These are phyloP conservation scores for Ceratobasidium sp. DNA, from an alignment of 1,284 basidiomycete genomes.

Conservation along the genomic window DNA sequence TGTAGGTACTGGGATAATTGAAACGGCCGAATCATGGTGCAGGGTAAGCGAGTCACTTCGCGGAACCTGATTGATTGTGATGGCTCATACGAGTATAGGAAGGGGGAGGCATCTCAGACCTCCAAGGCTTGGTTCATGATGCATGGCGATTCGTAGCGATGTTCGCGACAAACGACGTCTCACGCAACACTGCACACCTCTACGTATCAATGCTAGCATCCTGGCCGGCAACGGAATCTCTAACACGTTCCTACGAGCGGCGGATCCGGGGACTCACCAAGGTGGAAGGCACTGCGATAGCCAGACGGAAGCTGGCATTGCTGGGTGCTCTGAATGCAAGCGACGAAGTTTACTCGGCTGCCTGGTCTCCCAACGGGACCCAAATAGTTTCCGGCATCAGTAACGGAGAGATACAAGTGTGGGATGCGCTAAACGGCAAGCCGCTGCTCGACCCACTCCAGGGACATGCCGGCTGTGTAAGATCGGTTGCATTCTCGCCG, in stretches of 20 bases:
- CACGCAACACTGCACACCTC: neutral
- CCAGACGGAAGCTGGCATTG: too few species aligned
- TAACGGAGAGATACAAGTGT: neutral
- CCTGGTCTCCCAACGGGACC: neutral
- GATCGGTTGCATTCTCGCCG: neutral
- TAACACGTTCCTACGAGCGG: slow-evolving; percentile 53
- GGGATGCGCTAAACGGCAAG: neutral
- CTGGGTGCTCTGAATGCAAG: too few species aligned
- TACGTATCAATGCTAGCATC: neutral
- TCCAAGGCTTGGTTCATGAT: neutral
- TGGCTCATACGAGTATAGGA: too few species aligned
- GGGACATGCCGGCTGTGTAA: neutral
- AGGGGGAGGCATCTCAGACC: neutral
- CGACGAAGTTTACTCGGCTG: neutral
- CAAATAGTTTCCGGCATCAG: neutral
- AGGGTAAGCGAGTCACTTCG: too few species aligned
- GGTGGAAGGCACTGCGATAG: too few species aligned
- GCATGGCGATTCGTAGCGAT: neutral
- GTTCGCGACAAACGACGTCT: neutral
- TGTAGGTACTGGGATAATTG: too few species aligned
- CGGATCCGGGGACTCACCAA: too few species aligned
- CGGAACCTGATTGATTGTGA: too few species aligned
- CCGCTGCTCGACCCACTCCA: neutral
- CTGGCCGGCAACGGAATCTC: too few species aligned
- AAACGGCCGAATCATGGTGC: too few species aligned